These are phyloP conservation scores for Rhynchosporium secalis DNA, from an alignment of 2,329 filamentous ascomycete genomes.

Conservation along the genomic window DNA sequence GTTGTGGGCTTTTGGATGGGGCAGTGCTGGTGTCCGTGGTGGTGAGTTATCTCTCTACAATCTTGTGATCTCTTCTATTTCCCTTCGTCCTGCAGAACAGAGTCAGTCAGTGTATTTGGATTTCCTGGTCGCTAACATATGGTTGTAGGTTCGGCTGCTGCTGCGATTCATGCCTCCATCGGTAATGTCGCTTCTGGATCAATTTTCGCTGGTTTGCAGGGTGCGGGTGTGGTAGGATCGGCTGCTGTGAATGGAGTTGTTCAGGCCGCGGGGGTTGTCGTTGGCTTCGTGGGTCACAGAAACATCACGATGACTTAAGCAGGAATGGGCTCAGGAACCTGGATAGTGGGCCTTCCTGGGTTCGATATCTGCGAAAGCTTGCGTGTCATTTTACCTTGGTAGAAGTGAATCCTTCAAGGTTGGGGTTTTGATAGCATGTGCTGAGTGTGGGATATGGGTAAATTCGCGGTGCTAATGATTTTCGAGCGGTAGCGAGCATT, in stretches of 20 bases:
- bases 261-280: not conserved
- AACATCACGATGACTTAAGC: too few relatives aligned
- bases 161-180: not conserved
- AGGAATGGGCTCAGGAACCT: too few relatives aligned
- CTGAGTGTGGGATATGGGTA: too few relatives aligned
- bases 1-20: slow-evolving; percentile 11
- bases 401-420: too few relatives aligned
- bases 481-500: not conserved
- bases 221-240: slow-evolving; percentile 17
- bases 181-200: slow-evolving; percentile 17
- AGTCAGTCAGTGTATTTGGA: not conserved
- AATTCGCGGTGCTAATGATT: too few relatives aligned
- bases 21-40: not conserved
- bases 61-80: not conserved
- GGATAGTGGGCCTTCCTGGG: too few relatives aligned
- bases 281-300: not conserved
- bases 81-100: not conserved
- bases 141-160: slow-evolving; percentile 9
- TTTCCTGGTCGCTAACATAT: not conserved
- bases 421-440: too few relatives aligned
- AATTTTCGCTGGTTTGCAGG: slow-evolving; percentile 16
- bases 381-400: too few relatives aligned
- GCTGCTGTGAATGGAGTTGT: slow-evolving; percentile 14
- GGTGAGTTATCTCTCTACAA: not conserved
- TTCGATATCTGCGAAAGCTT: too few relatives aligned